Percentiles rank a stretch among this genome's conserved stretches.
Evolutionary conservation across 106 monocot species (phyloP).

Genomic region (Vanilla planifolia): DNA sequence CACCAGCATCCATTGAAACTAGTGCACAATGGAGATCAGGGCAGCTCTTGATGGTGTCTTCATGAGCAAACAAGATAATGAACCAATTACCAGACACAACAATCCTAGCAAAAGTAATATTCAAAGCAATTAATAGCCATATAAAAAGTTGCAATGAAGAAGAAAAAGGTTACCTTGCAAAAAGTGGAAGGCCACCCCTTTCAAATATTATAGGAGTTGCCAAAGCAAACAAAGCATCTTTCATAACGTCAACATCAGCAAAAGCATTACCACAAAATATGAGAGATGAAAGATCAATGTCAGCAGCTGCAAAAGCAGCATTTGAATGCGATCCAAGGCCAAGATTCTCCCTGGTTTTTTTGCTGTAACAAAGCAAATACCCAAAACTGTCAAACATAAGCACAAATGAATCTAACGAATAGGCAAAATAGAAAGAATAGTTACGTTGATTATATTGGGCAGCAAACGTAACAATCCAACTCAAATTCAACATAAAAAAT

Average conservation of each 20-base stretch:
- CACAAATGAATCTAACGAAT: not conserved
- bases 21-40: slow-evolving; percentile 30
- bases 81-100: slow-evolving; percentile 52
- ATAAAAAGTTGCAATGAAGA: not conserved
- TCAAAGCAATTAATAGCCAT: not conserved
- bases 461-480: no score
- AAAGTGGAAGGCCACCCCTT: slow-evolving; percentile 75
- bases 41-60: slow-evolving; percentile 38
- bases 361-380: slow-evolving; percentile 22
- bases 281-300: slow-evolving; percentile 78
- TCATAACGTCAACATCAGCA: slow-evolving; percentile 46
- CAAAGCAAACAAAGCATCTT: slow-evolving; percentile 64
- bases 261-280: slow-evolving; percentile 82
- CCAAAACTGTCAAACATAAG: not conserved
- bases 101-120: slow-evolving; percentile 34
- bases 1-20: slow-evolving; percentile 49
- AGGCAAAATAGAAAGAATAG: not conserved
- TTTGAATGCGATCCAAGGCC: slow-evolving; percentile 31
- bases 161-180: slow-evolving; percentile 39
- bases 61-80: slow-evolving; percentile 58
- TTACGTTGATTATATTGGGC: no score
- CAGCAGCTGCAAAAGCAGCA: slow-evolving; percentile 71
- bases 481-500: no score
- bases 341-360: slow-evolving; percentile 36
- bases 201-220: slow-evolving; percentile 74